phyloP scores from a whole-genome alignment of 164 flowering plant genomes.

The Echeveria elegans region DNA sequence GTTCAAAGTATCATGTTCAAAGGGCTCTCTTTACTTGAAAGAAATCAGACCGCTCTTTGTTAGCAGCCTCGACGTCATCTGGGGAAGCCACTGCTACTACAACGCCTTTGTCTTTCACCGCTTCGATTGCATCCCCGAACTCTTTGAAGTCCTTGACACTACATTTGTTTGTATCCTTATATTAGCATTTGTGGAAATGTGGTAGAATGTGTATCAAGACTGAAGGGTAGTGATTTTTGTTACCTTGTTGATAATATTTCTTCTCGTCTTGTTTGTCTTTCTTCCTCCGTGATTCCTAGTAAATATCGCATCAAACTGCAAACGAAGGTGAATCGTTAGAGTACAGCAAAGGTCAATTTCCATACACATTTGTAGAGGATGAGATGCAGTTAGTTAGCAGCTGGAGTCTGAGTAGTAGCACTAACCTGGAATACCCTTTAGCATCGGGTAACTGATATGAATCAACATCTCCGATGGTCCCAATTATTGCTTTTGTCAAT shows the following conservation, averaged over 20 bases:
- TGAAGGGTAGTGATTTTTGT: neutral
- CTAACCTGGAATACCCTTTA: slow-evolving; percentile 94
- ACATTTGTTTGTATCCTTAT: neutral
- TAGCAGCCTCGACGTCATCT: slow-evolving; percentile 72
- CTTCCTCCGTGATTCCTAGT: slow-evolving; percentile 86
- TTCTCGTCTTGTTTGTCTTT: slow-evolving; percentile 78
- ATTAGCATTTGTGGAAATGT: neutral
- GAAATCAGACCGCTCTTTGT: slow-evolving; percentile 49
- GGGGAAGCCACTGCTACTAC: slow-evolving; percentile 86
- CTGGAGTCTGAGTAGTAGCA: neutral
- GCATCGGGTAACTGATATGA: slow-evolving; percentile 97
- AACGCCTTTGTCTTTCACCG: slow-evolving; percentile 72
- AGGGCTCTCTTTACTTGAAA: slow-evolving; percentile 32
- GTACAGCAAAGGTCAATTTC: neutral
- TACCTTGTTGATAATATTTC: slow-evolving; percentile 93
- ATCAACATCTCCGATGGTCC: slow-evolving; percentile 97
- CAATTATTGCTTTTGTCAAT: slow-evolving; percentile 92
- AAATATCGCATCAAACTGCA: slow-evolving; percentile 72
- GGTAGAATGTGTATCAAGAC: neutral
- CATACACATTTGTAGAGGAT: too few species aligned
- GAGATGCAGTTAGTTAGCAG: too few species aligned
- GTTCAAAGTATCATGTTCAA: too few species aligned
- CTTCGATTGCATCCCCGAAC: slow-evolving; percentile 63
- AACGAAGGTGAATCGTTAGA: neutral
- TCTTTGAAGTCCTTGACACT: slow-evolving; percentile 77